Evolutionary conservation across 164 flowering plant genomes (phyloP).

Genomic region (Annona squamosa): DNA sequence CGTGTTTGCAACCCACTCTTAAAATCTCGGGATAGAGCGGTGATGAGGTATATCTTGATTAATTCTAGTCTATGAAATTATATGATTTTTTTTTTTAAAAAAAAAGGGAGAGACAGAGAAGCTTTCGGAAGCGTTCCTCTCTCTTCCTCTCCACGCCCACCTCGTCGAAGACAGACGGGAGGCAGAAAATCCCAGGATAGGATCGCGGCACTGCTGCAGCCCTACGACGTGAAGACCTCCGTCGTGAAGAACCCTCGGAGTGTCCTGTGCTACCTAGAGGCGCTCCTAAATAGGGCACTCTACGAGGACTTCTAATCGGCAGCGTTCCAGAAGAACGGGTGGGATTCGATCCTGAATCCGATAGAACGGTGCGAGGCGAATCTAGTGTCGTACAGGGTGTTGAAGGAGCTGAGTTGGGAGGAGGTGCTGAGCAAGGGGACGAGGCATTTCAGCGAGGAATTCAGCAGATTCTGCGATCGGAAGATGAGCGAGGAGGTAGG

Average conservation of each 20-base stretch:
- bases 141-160: no score
- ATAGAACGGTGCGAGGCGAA: slow-evolving; percentile 53
- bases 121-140: no score
- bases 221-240: slow-evolving; percentile 53
- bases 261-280: slow-evolving; percentile 48
- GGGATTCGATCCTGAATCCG: slow-evolving; percentile 51
- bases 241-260: slow-evolving; percentile 39
- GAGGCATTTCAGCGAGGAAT: slow-evolving; percentile 73
- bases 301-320: slow-evolving; percentile 73
- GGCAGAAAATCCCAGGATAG: slow-evolving; percentile 50
- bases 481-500: slow-evolving; percentile 84
- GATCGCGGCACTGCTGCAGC: slow-evolving; percentile 47
- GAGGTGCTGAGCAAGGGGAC: slow-evolving; percentile 83
- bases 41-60: no score
- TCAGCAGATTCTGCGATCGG: slow-evolving; percentile 78
- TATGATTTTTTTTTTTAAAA: no score
- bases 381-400: slow-evolving; percentile 29
- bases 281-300: slow-evolving; percentile 58
- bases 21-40: no score
- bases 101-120: no score
- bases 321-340: slow-evolving; percentile 48
- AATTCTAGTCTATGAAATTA: no score
- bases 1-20: no score
- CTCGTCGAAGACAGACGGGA: no score
- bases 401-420: slow-evolving; percentile 72